phyloP scores from a whole-genome alignment of 306 rosid species.

The Styphnolobium japonicum region DNA sequence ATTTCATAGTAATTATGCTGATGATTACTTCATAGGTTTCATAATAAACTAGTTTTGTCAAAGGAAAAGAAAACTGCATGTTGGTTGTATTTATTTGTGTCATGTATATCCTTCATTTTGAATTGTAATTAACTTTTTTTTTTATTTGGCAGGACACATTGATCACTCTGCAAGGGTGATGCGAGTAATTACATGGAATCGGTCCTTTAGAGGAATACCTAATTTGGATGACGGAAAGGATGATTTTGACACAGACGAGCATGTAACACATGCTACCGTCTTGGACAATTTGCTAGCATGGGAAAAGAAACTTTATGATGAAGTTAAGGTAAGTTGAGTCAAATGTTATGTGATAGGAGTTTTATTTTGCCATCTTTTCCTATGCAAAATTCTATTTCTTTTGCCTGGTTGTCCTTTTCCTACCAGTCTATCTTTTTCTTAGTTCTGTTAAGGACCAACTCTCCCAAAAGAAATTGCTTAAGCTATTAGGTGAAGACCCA shows the following conservation, averaged over 20 bases:
- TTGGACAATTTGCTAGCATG: conserved; percentile 95
- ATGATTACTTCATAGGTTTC: neutral
- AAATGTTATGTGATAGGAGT: neutral
- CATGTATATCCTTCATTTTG: neutral
- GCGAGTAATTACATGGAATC: conserved; percentile 94
- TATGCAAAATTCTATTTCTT: neutral
- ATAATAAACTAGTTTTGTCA: neutral
- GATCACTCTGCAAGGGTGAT: conserved; percentile 92
- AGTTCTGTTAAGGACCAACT: too few relatives aligned
- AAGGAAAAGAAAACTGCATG: neutral
- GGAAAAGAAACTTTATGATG: conserved; percentile 96
- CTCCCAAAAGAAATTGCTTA: too few relatives aligned
- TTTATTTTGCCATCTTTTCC: neutral
- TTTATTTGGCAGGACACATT: conserved; percentile 66
- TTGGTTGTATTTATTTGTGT: neutral
- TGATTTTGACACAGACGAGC: conserved; percentile 71
- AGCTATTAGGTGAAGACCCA: too few relatives aligned
- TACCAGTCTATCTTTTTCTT: neutral
- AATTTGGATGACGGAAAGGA: conserved; percentile 63
- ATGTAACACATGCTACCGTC: conserved; percentile 89
- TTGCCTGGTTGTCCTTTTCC: neutral
- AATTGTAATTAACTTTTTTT: neutral
- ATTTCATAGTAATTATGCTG: neutral
- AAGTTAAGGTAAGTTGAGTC: conserved; percentile 70
- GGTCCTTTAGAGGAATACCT: conserved; percentile 68